A percentile compares a stretch with the other conserved stretches of the same genome.
These are phyloP conservation scores for Podospora australis DNA, from an alignment of 495 filamentous ascomycete species.

Conservation along the genomic window DNA sequence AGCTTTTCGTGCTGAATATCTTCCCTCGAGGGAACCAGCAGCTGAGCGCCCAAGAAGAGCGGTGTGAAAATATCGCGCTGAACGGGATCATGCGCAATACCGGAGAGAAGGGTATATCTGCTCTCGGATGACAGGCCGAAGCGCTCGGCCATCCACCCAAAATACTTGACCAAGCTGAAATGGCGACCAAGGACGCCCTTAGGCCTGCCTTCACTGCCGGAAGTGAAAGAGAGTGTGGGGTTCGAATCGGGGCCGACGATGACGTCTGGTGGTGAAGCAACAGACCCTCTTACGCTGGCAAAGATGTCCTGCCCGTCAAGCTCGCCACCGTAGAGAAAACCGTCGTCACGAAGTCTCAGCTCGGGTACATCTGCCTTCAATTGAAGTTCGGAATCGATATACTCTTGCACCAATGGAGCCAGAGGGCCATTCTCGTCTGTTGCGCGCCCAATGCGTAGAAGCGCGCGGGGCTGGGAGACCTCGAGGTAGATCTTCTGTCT, in stretches of 20 bases:
- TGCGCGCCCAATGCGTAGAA: conserved; percentile 77
- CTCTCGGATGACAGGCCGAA: conserved; percentile 71
- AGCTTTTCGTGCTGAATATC: conserved; percentile 84
- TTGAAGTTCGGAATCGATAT: conserved; percentile 65
- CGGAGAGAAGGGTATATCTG: conserved; percentile 77
- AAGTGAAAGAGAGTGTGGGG: conserved; percentile 80
- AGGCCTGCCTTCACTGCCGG: conserved; percentile 71
- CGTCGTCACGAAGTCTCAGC: conserved; percentile 66
- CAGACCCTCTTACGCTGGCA: conserved; percentile 43
- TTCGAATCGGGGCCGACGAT: conserved; percentile 85
- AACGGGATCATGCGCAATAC: conserved; percentile 86
- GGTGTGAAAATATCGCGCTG: conserved; percentile 94
- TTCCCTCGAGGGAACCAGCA: conserved; percentile 76
- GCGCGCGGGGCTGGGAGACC: conserved; percentile 71
- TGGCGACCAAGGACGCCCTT: conserved; percentile 81
- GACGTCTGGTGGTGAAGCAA: conserved; percentile 57
- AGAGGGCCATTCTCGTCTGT: conserved; percentile 67
- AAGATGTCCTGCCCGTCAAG: conserved; percentile 63
- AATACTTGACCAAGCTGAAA: conserved; percentile 81
- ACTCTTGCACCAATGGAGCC: conserved; percentile 61
- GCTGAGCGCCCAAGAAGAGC: conserved; percentile 75
- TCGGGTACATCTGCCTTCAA: conserved; percentile 73
- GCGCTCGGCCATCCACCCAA: conserved; percentile 82
- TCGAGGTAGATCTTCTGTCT: conserved; percentile 88
- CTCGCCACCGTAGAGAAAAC: conserved; percentile 63